Evolutionary conservation across 2,329 filamentous ascomycete genomes (phyloP).

Genomic region (Botryosphaeria dothidea): DNA sequence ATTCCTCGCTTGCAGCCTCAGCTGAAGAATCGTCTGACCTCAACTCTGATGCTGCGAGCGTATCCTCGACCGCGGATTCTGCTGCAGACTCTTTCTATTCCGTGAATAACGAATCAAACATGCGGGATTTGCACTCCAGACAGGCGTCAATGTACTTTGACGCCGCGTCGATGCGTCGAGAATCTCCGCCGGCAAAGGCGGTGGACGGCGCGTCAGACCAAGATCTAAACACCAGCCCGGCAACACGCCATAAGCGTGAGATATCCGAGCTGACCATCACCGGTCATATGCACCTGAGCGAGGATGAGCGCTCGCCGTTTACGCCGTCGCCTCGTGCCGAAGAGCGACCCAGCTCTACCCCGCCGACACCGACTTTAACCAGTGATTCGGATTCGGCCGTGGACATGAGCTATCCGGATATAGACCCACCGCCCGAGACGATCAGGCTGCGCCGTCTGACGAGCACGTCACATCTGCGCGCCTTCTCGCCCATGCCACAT

Average conservation of each 20-base stretch:
- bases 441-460: conserved; percentile 43
- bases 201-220: background rate
- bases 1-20: background rate
- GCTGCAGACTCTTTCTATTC: conserved; percentile 42
- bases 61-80: conserved; percentile 38
- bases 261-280: conserved; percentile 39
- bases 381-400: conserved; percentile 44
- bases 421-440: conserved; percentile 41
- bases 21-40: conserved; percentile 2
- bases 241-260: conserved; percentile 34
- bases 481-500: conserved; percentile 67
- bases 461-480: conserved; percentile 56
- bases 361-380: conserved; percentile 48
- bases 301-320: conserved; percentile 17
- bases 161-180: conserved; percentile 4
- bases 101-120: conserved; percentile 22
- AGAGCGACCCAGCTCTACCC: conserved; percentile 32
- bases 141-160: conserved; percentile 16
- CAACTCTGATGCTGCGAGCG: conserved; percentile 31
- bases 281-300: conserved; percentile 23
- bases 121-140: background rate
- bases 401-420: conserved; percentile 39
- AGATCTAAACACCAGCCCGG: conserved; percentile 3
- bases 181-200: background rate
- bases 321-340: conserved; percentile 21